phyloP scores from a whole-genome alignment of 257 asterid species.

The Solanum appendiculatum region DNA sequence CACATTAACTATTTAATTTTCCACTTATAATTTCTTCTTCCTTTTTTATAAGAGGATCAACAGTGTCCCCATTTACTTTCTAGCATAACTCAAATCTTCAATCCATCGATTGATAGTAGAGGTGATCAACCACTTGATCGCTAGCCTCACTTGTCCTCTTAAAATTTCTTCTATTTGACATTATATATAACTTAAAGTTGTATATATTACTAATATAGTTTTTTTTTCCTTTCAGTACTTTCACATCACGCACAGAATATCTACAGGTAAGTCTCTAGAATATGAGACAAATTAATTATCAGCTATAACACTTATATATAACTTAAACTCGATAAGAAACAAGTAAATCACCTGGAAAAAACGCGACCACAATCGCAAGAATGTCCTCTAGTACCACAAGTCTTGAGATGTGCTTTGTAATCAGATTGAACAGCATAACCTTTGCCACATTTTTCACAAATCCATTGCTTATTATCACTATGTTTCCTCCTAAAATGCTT shows the following conservation, averaged over 20 bases:
- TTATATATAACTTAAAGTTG: neutral
- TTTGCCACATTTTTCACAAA: constrained; percentile 58
- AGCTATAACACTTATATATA: neutral
- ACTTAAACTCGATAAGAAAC: neutral
- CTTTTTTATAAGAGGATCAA: too few relatives aligned
- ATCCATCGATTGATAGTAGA: neutral
- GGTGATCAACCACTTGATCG: neutral
- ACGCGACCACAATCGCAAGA: constrained; percentile 72
- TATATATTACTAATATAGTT: neutral
- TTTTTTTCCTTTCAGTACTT: neutral
- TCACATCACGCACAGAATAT: neutral
- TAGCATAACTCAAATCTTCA: neutral
- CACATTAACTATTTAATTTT: too few relatives aligned
- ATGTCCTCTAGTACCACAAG: constrained; percentile 73
- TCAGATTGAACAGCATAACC: constrained; percentile 74
- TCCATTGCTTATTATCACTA: constrained; percentile 61
- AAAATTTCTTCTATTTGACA: neutral
- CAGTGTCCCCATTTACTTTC: too few relatives aligned
- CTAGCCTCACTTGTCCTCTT: neutral
- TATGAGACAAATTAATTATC: neutral
- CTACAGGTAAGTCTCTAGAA: too few relatives aligned
- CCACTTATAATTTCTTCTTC: neutral
- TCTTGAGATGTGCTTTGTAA: constrained; percentile 63
- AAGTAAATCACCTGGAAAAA: constrained; percentile 22
- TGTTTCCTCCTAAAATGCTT: constrained; percentile 66